Conservation (phyloP, 2,329 filamentous ascomycete genomes). For the Septoria linicola region DNA sequence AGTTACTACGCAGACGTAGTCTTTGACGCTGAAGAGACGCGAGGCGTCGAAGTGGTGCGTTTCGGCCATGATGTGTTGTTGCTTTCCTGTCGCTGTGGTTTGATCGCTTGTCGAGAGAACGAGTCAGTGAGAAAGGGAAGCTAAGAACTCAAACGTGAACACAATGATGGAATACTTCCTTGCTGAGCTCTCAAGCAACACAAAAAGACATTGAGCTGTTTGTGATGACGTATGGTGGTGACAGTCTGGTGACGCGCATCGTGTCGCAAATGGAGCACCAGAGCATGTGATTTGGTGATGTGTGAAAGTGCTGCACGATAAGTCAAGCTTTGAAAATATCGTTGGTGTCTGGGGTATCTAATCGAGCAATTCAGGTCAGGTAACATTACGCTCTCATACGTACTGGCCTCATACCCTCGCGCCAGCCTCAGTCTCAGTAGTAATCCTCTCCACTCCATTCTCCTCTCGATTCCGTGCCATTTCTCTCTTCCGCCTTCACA, state of each 20-base stretch:
- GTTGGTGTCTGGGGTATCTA: constrained; percentile 5
- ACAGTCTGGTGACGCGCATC: not conserved
- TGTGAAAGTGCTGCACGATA: not conserved
- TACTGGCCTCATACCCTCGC: not conserved
- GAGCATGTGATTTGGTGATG: not conserved
- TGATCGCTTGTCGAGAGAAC: not conserved
- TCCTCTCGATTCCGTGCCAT: not conserved
- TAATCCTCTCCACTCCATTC: not conserved
- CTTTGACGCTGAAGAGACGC: constrained; percentile 56
- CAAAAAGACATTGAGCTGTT: too few relatives aligned
- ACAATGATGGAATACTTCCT: too few relatives aligned
- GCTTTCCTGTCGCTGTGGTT: not conserved
- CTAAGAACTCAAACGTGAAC: too few relatives aligned
- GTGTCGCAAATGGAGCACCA: too few relatives aligned
- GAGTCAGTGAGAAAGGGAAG: too few relatives aligned
- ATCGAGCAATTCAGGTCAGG: constrained; percentile 2
- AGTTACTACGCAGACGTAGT: constrained; percentile 58
- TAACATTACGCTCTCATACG: not conserved
- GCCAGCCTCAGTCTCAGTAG: not conserved
- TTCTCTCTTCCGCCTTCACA: constrained; percentile 6
- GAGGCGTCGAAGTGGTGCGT: constrained; percentile 50
- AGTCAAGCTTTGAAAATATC: not conserved
- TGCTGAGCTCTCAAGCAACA: too few relatives aligned
- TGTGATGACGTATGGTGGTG: not conserved
- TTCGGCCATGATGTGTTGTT: constrained; percentile 43